Percentiles rank a stretch among this genome's conserved stretches.
These are phyloP conservation scores for Carallia brachiata DNA, from an alignment of 345 rosid species.

Conservation along the genomic window DNA sequence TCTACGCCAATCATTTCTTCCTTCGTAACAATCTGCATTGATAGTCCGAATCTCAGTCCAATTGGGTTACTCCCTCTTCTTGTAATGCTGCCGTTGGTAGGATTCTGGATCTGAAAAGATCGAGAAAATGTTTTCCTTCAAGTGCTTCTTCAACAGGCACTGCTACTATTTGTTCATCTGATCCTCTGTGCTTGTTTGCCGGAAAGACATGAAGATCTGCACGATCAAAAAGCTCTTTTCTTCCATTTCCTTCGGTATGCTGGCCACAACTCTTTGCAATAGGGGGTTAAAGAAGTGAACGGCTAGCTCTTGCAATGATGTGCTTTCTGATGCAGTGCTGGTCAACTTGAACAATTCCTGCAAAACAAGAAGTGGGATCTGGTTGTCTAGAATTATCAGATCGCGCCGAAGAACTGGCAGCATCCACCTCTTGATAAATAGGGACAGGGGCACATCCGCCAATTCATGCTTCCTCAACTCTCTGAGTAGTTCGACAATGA, in stretches of 20 bases:
- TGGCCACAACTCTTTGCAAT: slow-evolving; percentile 3
- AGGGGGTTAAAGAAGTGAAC: slow-evolving; percentile 30
- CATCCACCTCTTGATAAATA: slow-evolving; percentile 29
- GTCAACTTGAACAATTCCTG: slow-evolving; percentile 12
- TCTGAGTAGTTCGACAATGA: slow-evolving; percentile 28
- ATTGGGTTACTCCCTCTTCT: not conserved
- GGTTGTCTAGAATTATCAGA: slow-evolving; percentile 38
- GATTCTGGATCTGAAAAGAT: slow-evolving; percentile 29
- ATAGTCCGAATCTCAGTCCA: too few species aligned
- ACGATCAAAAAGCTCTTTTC: too few species aligned
- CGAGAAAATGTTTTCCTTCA: slow-evolving; percentile 21
- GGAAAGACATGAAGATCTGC: too few species aligned
- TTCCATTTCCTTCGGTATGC: too few species aligned
- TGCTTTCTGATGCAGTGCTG: not conserved
- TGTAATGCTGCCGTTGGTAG: slow-evolving; percentile 11
- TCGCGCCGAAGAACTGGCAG: slow-evolving; percentile 27
- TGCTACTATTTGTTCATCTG: too few species aligned
- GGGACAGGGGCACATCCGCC: not conserved
- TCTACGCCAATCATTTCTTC: not conserved
- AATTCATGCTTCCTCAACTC: slow-evolving; percentile 9
- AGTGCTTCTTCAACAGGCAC: not conserved
- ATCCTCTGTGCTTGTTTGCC: too few species aligned
- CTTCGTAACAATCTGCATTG: too few species aligned
- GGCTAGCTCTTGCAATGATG: slow-evolving; percentile 15
- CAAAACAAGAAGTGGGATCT: slow-evolving; percentile 26